Evolutionary conservation across 1,284 basidiomycete genomes (phyloP).

Genomic region (Naganishia sp.): DNA sequence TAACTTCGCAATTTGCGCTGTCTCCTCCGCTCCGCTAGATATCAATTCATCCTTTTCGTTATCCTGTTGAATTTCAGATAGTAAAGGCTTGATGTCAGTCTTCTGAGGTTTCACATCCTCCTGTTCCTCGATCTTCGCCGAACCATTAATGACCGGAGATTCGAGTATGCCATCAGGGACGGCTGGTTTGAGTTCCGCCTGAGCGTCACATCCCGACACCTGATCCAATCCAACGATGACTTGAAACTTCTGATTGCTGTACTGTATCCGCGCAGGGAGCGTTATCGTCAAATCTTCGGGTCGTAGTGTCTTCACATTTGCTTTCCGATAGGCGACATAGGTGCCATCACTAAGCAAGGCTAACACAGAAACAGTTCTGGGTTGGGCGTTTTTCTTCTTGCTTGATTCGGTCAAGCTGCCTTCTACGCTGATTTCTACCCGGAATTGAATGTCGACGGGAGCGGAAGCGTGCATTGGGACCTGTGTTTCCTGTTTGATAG

Average conservation of each 20-base stretch:
- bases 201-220: slow-evolving; percentile 39
- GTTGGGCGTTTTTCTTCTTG: slow-evolving; percentile 31
- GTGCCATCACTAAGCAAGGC: slow-evolving; percentile 29
- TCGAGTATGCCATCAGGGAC: slow-evolving; percentile 1
- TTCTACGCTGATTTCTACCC: slow-evolving; percentile 17
- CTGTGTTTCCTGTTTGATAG: slow-evolving; percentile 30
- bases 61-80: not conserved
- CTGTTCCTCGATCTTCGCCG: not conserved
- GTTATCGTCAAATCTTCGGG: slow-evolving; percentile 18
- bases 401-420: slow-evolving; percentile 18
- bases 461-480: not conserved
- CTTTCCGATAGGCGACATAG: slow-evolving; percentile 25
- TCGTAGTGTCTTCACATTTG: slow-evolving; percentile 11
- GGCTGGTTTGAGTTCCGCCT: slow-evolving; percentile 38
- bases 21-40: not conserved
- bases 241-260: slow-evolving; percentile 29
- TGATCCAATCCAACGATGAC: slow-evolving; percentile 41
- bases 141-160: slow-evolving; percentile 6
- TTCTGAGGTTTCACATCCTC: not conserved
- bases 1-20: not conserved
- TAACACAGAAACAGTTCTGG: slow-evolving; percentile 21
- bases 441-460: slow-evolving; percentile 13
- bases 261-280: slow-evolving; percentile 19
- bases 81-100: not conserved
- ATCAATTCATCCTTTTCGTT: slow-evolving; percentile 10